Percentiles rank a stretch among this genome's conserved stretches.
Conservation (phyloP, 768 basidiomycete genomes). For the Trametes sanguinea region DNA sequence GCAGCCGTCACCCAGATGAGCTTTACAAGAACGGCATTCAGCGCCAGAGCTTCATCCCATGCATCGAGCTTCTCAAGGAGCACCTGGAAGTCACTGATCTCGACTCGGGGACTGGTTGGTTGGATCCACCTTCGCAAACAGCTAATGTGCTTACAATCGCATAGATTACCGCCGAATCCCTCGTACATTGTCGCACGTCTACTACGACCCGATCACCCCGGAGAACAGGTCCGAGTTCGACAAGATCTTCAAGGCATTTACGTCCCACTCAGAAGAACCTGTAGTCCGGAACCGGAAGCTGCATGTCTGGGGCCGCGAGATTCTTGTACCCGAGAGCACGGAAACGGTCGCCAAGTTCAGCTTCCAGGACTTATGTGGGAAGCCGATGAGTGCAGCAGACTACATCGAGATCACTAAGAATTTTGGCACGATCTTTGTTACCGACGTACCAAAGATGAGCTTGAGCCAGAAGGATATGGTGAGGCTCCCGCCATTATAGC, state of each 20-base stretch:
- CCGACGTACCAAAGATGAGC: conserved; percentile 87
- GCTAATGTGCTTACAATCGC: neutral
- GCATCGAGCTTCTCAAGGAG: conserved; percentile 89
- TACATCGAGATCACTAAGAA: conserved; percentile 90
- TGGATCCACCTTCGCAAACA: neutral
- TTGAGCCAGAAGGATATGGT: conserved; percentile 86
- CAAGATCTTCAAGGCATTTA: conserved; percentile 81
- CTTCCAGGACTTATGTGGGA: conserved; percentile 85
- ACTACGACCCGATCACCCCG: conserved; percentile 77
- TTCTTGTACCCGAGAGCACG: conserved; percentile 79
- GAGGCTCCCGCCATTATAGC: conserved; percentile 14
- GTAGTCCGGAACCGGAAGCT: conserved; percentile 64
- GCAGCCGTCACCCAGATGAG: conserved; percentile 96
- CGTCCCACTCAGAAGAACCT: conserved; percentile 56
- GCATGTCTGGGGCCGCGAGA: conserved; percentile 86
- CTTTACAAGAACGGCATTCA: conserved; percentile 99
- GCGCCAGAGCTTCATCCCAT: conserved; percentile 89
- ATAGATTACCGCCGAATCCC: conserved; percentile 94
- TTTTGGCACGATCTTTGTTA: conserved; percentile 86
- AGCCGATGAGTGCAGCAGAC: conserved; percentile 91
- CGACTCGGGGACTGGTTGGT: conserved; percentile 88
- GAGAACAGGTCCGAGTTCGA: conserved; percentile 69
- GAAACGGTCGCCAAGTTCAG: conserved; percentile 80
- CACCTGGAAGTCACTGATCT: conserved; percentile 88
- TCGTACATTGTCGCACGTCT: conserved; percentile 90